Conservation (phyloP, 2,329 filamentous ascomycete species). For the Microcera coccophila region DNA sequence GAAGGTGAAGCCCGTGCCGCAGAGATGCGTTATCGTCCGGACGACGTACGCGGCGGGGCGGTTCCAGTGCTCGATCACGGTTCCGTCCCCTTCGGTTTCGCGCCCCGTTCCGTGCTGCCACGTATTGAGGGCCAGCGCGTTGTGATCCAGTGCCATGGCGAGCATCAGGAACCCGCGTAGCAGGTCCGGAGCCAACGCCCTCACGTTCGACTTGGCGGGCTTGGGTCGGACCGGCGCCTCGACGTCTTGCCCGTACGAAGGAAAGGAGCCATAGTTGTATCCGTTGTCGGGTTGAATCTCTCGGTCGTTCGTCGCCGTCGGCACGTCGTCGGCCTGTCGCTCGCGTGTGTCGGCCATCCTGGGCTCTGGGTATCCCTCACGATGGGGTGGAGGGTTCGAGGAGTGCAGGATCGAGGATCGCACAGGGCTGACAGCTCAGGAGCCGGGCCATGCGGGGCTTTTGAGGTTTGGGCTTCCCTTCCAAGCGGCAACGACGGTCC, state of each 20-base stretch:
- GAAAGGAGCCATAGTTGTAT: slow-evolving; percentile 7
- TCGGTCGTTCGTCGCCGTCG: slow-evolving; percentile 1
- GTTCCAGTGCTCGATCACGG: slow-evolving; percentile 37
- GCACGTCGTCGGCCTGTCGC: not conserved
- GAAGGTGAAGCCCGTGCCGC: slow-evolving; percentile 44
- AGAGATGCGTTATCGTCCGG: slow-evolving; percentile 43
- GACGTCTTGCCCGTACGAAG: not conserved
- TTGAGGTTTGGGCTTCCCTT: too few species aligned
- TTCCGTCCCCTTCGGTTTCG: slow-evolving; percentile 35
- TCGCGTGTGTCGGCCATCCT: not conserved
- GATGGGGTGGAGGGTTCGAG: too few species aligned
- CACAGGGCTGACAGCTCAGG: too few species aligned
- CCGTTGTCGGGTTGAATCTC: slow-evolving; percentile 7
- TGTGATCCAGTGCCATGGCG: slow-evolving; percentile 44
- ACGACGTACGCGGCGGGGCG: slow-evolving; percentile 34
- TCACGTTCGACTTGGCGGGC: slow-evolving; percentile 16
- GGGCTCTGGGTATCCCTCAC: too few species aligned
- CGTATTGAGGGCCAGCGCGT: slow-evolving; percentile 34
- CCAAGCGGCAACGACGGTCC: not conserved
- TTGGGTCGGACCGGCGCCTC: slow-evolving; percentile 5
- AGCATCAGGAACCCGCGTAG: slow-evolving; percentile 44
- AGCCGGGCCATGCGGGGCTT: too few species aligned
- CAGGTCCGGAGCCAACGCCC: slow-evolving; percentile 42
- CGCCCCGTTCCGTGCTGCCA: slow-evolving; percentile 40
- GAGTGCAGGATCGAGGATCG: too few species aligned